These are phyloP conservation scores for Aspergillus chevalieri DNA, from an alignment of 2,329 filamentous ascomycete genomes.

Conservation along the genomic window DNA sequence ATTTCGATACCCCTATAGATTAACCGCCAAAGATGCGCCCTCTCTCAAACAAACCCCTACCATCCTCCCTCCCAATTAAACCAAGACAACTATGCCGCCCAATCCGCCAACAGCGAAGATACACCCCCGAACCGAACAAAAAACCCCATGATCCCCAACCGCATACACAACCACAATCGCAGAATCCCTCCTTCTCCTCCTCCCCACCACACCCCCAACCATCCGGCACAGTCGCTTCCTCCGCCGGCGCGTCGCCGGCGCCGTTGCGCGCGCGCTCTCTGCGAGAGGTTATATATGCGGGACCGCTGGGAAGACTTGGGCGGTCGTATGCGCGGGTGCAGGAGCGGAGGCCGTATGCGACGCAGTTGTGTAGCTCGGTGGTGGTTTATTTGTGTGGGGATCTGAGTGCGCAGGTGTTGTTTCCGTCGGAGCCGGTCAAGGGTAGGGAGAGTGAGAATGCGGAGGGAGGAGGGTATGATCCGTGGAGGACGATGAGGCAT, in stretches of 20 bases:
- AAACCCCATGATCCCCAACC: background rate
- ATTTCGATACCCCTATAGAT: background rate
- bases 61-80: too few species aligned
- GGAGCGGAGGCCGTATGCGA: constrained; percentile 65
- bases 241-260: constrained; percentile 18
- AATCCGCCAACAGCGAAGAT: constrained; percentile 8
- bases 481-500: constrained; percentile 62
- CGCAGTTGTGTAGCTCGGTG: constrained; percentile 69
- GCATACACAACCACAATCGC: background rate
- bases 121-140: constrained; percentile 1
- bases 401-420: constrained; percentile 67
- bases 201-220: constrained; percentile 3
- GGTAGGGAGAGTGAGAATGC: constrained; percentile 36
- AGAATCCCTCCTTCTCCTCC: constrained; percentile 1
- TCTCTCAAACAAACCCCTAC: too few species aligned
- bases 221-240: constrained; percentile 9
- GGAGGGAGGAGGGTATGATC: constrained; percentile 53
- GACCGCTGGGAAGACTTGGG: constrained; percentile 30
- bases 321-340: constrained; percentile 63
- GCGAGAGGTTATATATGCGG: constrained; percentile 23
- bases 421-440: constrained; percentile 28
- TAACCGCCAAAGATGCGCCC: too few species aligned
- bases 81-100: constrained; percentile 3
- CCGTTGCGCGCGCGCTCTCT: constrained; percentile 18
- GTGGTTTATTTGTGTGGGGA: constrained; percentile 76